Evolutionary conservation across 805 yeast genomes (phyloP).

Genomic region (Yamadazyma olivae): DNA sequence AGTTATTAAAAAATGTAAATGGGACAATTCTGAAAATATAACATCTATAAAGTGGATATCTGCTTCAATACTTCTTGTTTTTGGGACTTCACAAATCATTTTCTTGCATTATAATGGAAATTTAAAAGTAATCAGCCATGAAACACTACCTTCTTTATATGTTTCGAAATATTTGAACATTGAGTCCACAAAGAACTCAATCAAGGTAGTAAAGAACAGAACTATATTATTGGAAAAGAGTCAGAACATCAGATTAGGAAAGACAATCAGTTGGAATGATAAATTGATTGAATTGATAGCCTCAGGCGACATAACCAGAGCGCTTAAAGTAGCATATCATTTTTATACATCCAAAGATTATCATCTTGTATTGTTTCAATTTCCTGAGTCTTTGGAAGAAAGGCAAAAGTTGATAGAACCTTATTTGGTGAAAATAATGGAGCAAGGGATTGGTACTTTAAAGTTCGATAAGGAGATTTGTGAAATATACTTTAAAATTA

Average conservation of each 20-base stretch:
- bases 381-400: slow-evolving; percentile 45
- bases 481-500: slow-evolving; percentile 8
- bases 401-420: slow-evolving; percentile 51
- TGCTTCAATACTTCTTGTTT: slow-evolving; percentile 22
- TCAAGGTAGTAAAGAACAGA: slow-evolving; percentile 10
- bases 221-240: slow-evolving; percentile 2
- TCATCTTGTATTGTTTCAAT: slow-evolving; percentile 50
- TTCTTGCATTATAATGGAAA: not conserved
- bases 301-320: slow-evolving; percentile 47
- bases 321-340: slow-evolving; percentile 52
- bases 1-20: slow-evolving; percentile 7
- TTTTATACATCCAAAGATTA: slow-evolving; percentile 49
- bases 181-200: not conserved
- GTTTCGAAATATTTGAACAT: not conserved
- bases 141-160: not conserved
- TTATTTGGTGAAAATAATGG: slow-evolving; percentile 55
- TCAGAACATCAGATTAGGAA: slow-evolving; percentile 48
- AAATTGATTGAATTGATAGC: slow-evolving; percentile 47
- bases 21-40: slow-evolving; percentile 23
- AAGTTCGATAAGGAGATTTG: slow-evolving; percentile 16
- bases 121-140: not conserved
- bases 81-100: not conserved
- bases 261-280: slow-evolving; percentile 70
- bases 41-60: slow-evolving; percentile 56
- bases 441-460: slow-evolving; percentile 47